Conservation (phyloP, 1,139 yeast species). For the Geotrichum macrosporum region DNA sequence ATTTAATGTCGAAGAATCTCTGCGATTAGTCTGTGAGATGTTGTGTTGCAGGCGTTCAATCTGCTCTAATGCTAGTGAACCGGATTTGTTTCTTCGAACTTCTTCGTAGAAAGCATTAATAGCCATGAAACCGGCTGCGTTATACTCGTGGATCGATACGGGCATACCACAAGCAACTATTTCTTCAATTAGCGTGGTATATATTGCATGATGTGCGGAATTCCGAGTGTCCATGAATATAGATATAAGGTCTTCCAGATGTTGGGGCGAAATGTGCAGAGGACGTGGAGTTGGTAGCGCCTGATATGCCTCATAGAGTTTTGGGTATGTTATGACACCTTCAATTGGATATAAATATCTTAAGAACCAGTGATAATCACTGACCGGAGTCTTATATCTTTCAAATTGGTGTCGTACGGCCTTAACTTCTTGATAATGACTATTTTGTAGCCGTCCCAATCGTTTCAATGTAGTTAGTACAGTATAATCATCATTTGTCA, state of each 20-base stretch:
- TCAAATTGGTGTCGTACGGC: conserved; percentile 17
- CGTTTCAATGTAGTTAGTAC: conserved; percentile 9
- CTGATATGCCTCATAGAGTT: conserved; percentile 39
- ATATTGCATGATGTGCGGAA: conserved; percentile 9
- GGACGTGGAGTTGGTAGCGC: conserved; percentile 38
- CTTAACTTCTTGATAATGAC: conserved; percentile 18
- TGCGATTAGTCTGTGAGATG: conserved; percentile 9
- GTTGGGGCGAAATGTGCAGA: conserved; percentile 37
- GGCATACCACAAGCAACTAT: conserved; percentile 28
- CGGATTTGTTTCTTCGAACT: conserved; percentile 4
- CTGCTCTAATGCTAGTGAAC: conserved; percentile 7
- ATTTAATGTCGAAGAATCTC: conserved; percentile 25
- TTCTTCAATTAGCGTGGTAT: conserved; percentile 19
- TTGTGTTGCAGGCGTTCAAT: conserved; percentile 19
- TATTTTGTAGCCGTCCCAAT: conserved; percentile 15
- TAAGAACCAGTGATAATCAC: conserved; percentile 34
- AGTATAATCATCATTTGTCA: conserved; percentile 10
- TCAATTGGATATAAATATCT: conserved; percentile 40
- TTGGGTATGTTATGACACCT: conserved; percentile 19
- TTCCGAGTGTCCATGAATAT: conserved; percentile 30
- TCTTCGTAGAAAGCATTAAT: conserved; percentile 4
- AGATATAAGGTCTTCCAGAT: conserved; percentile 42
- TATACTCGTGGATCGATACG: conserved; percentile 27
- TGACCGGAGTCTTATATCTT: conserved; percentile 24
- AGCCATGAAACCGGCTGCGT: conserved; percentile 23